phyloP scores from a whole-genome alignment of 1,139 yeast species.

The Hansenula anomala region DNA sequence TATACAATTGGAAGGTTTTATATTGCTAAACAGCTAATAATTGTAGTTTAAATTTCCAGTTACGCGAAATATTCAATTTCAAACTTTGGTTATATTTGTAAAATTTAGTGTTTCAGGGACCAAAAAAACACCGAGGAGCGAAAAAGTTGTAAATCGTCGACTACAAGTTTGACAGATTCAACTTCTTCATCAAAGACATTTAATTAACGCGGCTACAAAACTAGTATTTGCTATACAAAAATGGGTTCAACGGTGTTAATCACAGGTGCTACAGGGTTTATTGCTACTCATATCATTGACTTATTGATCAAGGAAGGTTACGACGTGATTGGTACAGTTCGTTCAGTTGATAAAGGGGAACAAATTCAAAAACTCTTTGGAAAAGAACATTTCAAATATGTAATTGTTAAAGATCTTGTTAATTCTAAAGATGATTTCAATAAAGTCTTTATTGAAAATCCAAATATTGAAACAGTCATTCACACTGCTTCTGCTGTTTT shows the following conservation, averaged over 20 bases:
- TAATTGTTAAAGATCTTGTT: slow-evolving; percentile 31
- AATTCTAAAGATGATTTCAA: slow-evolving; percentile 31
- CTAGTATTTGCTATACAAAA: too few species aligned
- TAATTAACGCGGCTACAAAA: too few species aligned
- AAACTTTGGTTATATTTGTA: too few species aligned
- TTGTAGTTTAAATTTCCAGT: too few species aligned
- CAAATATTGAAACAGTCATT: slow-evolving; percentile 31
- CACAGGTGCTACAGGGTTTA: slow-evolving; percentile 48
- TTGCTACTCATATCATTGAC: slow-evolving; percentile 39
- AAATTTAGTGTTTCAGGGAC: too few species aligned
- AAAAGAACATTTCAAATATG: slow-evolving; percentile 23
- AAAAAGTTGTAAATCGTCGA: too few species aligned
- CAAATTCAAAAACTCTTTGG: slow-evolving; percentile 23
- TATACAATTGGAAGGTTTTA: too few species aligned
- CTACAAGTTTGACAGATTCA: too few species aligned
- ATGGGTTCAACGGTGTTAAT: slow-evolving; percentile 29
- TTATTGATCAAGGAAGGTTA: slow-evolving; percentile 25
- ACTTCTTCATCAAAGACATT: too few species aligned
- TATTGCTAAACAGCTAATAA: too few species aligned
- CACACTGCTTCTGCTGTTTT: slow-evolving; percentile 38
- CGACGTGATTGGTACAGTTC: slow-evolving; percentile 32
- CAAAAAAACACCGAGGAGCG: too few species aligned
- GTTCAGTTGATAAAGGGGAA: slow-evolving; percentile 28
- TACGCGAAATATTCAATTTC: too few species aligned
- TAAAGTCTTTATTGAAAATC: slow-evolving; percentile 22